phyloP scores from a whole-genome alignment of 345 rosid species.

The Salix brachista region DNA sequence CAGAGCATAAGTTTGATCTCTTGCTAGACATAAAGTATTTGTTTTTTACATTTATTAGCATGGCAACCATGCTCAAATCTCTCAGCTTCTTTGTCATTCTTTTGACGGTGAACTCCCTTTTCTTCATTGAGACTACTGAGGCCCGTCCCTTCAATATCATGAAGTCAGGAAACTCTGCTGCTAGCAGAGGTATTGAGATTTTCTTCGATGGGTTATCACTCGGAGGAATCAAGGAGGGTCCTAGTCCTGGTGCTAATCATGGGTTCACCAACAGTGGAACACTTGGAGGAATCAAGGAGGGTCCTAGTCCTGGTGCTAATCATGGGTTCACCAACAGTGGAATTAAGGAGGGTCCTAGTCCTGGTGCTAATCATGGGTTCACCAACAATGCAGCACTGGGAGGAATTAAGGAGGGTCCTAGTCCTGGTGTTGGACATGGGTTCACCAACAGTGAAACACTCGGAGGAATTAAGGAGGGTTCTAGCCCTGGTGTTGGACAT shows the following conservation, averaged over 20 bases:
- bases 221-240: constrained; percentile 34
- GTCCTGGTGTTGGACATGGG: too few relatives aligned
- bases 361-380: too few relatives aligned
- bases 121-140: constrained; percentile 22
- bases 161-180: constrained; percentile 10
- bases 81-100: constrained; percentile 20
- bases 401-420: too few relatives aligned
- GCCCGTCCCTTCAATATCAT: constrained; percentile 40
- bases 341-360: too few relatives aligned
- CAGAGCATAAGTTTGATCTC: background rate
- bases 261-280: rapidly evolving
- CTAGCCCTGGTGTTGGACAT: constrained; percentile 17
- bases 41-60: background rate
- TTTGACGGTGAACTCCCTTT: constrained; percentile 16
- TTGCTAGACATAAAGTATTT: too few relatives aligned
- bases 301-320: background rate
- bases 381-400: rapidly evolving
- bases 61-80: constrained; percentile 24
- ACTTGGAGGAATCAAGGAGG: background rate
- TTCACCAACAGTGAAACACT: background rate
- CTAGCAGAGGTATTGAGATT: constrained; percentile 15
- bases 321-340: background rate
- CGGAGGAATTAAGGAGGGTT: background rate
- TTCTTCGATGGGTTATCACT: constrained; percentile 39
- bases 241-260: too few relatives aligned